These are phyloP conservation scores for Quercus parvula DNA, from an alignment of 306 rosid species.

Conservation along the genomic window DNA sequence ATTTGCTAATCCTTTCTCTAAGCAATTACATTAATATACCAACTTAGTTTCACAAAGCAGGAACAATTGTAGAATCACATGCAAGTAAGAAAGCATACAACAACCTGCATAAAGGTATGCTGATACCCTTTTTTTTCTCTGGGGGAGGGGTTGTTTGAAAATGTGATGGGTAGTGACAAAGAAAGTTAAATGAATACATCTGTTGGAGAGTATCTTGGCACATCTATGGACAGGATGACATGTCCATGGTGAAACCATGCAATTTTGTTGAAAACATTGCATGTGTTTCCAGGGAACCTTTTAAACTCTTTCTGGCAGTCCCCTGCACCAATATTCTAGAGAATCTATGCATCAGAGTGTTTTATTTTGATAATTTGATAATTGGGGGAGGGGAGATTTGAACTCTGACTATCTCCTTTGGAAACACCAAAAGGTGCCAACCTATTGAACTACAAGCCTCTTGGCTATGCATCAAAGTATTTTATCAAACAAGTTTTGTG, in stretches of 20 bases:
- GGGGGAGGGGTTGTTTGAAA: neutral
- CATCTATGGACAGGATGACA: slow-evolving; percentile 4
- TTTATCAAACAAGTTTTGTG: neutral
- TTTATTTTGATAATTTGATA: neutral
- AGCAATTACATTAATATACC: neutral
- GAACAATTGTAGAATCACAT: neutral
- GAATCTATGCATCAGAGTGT: neutral
- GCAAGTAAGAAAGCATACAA: neutral
- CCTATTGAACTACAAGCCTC: too few relatives aligned
- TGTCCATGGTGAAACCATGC: slow-evolving; percentile 1
- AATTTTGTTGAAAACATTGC: slow-evolving; percentile 13
- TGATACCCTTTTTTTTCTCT: neutral
- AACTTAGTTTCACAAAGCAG: neutral
- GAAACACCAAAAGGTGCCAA: too few relatives aligned
- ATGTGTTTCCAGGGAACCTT: neutral
- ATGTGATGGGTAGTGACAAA: neutral
- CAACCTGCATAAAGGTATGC: neutral
- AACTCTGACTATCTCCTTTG: too few relatives aligned
- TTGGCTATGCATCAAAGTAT: neutral
- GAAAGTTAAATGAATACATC: neutral
- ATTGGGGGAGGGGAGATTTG: too few relatives aligned
- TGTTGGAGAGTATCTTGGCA: neutral
- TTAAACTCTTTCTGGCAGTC: neutral
- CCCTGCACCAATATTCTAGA: neutral
- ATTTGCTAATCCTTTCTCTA: slow-evolving; percentile 7